Percentiles rank a stretch among this genome's conserved stretches.
Evolutionary conservation across 1,139 yeast species (phyloP).

Genomic region (Hyphopichia fennica): DNA sequence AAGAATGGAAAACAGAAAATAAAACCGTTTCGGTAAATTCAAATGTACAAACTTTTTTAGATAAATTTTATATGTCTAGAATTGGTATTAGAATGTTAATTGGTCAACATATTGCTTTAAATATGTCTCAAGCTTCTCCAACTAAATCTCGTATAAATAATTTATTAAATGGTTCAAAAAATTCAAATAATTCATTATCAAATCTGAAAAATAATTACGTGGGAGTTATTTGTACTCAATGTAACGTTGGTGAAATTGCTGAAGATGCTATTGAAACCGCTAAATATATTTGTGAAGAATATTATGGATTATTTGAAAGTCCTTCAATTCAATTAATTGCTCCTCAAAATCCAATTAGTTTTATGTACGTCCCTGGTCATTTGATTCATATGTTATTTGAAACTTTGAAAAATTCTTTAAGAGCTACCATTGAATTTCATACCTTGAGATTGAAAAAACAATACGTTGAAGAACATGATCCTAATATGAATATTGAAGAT

Average conservation of each 20-base stretch:
- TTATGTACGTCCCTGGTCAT: conserved; percentile 91
- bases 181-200: conserved; percentile 9
- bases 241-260: conserved; percentile 77
- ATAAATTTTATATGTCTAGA: conserved; percentile 81
- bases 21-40: conserved; percentile 53
- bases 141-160: conserved; percentile 38
- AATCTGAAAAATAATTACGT: conserved; percentile 56
- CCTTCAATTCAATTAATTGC: conserved; percentile 78
- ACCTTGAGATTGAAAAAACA: conserved; percentile 43
- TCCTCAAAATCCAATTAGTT: conserved; percentile 61
- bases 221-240: conserved; percentile 81
- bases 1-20: conserved; percentile 75
- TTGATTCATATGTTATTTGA: conserved; percentile 86
- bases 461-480: conserved; percentile 32
- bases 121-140: conserved; percentile 60
- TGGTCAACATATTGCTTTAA: conserved; percentile 84
- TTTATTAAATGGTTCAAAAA: conserved; percentile 33
- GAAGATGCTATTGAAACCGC: conserved; percentile 88
- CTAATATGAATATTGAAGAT: conserved; percentile 25
- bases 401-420: conserved; percentile 74
- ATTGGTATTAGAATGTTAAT: conserved; percentile 88
- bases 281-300: conserved; percentile 82
- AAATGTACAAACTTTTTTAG: conserved; percentile 73
- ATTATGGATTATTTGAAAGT: conserved; percentile 79
- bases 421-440: conserved; percentile 83